Evolutionary conservation across 2,329 filamentous ascomycete species (phyloP).

Genomic region (Penicillium sp.): DNA sequence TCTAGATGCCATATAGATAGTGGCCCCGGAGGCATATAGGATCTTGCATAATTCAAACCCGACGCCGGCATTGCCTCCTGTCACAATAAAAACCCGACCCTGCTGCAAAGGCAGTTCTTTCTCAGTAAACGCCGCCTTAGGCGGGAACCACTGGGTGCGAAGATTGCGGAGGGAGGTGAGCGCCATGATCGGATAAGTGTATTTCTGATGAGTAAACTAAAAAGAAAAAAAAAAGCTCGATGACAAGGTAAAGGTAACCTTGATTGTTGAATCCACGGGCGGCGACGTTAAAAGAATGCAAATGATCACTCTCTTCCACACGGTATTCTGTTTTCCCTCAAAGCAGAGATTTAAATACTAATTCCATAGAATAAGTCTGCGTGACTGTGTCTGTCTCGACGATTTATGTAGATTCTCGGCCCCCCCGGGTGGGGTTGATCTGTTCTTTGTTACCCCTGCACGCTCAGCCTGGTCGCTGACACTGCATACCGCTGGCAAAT

Average conservation of each 20-base stretch:
- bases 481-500: background rate
- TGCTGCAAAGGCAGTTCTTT: constrained; percentile 1
- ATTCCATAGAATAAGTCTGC: too few species aligned
- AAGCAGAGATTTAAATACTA: too few species aligned
- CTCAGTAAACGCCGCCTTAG: constrained; percentile 5
- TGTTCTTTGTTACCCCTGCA: background rate
- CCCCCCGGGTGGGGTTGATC: background rate
- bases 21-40: constrained; percentile 56
- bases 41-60: constrained; percentile 32
- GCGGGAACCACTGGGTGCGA: constrained; percentile 2
- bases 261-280: too few species aligned
- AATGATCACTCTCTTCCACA: too few species aligned
- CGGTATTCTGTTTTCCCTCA: too few species aligned
- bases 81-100: constrained; percentile 10
- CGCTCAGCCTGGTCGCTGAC: background rate
- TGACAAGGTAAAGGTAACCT: too few species aligned
- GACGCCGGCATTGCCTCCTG: constrained; percentile 6
- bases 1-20: constrained; percentile 53
- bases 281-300: too few species aligned
- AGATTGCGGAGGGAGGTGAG: background rate
- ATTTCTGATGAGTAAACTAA: too few species aligned
- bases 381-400: too few species aligned
- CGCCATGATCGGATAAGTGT: background rate
- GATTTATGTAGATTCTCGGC: background rate
- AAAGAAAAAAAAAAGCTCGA: too few species aligned